Base-by-base conservation (phyloP, 106 monocot genomes). In the Dendrobium huoshanense region DNA sequence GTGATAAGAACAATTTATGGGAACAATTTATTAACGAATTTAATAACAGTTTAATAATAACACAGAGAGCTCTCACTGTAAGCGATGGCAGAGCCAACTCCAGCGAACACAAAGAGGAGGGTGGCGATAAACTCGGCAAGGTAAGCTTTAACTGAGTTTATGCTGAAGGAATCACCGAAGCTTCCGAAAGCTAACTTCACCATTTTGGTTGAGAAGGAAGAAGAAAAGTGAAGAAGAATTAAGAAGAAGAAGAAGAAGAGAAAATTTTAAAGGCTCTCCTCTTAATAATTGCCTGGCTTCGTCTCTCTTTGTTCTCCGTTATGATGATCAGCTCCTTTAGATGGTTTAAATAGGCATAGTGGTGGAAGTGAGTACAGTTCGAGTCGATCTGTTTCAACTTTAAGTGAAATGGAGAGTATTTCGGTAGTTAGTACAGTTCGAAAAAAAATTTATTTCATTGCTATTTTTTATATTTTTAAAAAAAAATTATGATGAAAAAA, bases 101-200 rank as follows among this genome's bases (percentile, higher is more conserved):
- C 82, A 10, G 82, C 82, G 56, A 82, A 82, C 24, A 82, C 82
- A 76, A 82, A 82, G 82, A 82, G 76, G 33, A 82, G 82, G n/a
- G 82, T 82, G 61, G 82, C 76, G 77, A 82, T 77, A 65, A 82
- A 82, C 75, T 82, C 82, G 48, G 82, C 82, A 37, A 82, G 76
- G 49, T 82, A 82, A 15, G 82, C 77, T 76, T 77, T 82, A 33
- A 77, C 27, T 0, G 82, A 82, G 49, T 13, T 44, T 20, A 9
- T 20, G 67, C 77, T 82, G 45, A 82, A 77, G 17, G 82, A 82
- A 43, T 82, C 82, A 2, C 82, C 77, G 40, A 40, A 9, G 82
- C 82, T 77, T 27, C 82, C 82, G 8, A 82, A 9, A 13, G 77
- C 77, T 7, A 82, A 18, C 67, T 82, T 82, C 48, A 77, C 82